Evolutionary conservation across 805 yeast genomes (phyloP).

Genomic region (Hanseniaspora taiwanica): DNA sequence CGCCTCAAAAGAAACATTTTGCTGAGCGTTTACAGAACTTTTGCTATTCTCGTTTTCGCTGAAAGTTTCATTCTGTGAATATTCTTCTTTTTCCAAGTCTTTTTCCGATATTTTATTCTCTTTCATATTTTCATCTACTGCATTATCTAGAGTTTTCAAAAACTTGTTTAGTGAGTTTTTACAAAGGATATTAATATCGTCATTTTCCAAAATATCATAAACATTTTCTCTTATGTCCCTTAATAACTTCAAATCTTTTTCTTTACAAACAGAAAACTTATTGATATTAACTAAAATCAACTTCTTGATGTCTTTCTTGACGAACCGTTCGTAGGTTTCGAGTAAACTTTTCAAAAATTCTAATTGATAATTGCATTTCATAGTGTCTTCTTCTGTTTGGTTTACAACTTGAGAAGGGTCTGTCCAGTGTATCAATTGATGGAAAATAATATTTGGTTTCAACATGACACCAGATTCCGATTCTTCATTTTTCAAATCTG

Average conservation of each 20-base stretch:
- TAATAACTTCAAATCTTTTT: slow-evolving; percentile 16
- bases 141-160: slow-evolving; percentile 10
- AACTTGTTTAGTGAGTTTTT: slow-evolving; percentile 25
- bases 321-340: slow-evolving; percentile 32
- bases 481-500: slow-evolving; percentile 18
- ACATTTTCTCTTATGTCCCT: slow-evolving; percentile 16
- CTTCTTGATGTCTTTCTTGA: slow-evolving; percentile 39
- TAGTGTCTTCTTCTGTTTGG: slow-evolving; percentile 28
- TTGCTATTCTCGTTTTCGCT: too few species aligned
- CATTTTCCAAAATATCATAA: slow-evolving; percentile 21
- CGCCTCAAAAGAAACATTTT: too few species aligned
- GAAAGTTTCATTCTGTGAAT: slow-evolving; percentile 11
- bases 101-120: slow-evolving; percentile 10
- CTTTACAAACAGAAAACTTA: slow-evolving; percentile 32
- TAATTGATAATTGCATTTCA: slow-evolving; percentile 38
- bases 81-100: slow-evolving; percentile 11
- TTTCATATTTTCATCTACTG: slow-evolving; percentile 12
- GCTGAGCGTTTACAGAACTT: too few species aligned
- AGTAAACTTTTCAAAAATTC: slow-evolving; percentile 43
- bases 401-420: slow-evolving; percentile 50
- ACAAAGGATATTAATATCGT: slow-evolving; percentile 21
- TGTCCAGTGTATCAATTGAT: slow-evolving; percentile 73
- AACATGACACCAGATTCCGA: slow-evolving; percentile 15
- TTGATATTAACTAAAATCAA: slow-evolving; percentile 38
- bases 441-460: slow-evolving; percentile 41